Base-by-base conservation (phyloP, 805 yeast genomes). In the Nakazawaea molendinolei region DNA sequence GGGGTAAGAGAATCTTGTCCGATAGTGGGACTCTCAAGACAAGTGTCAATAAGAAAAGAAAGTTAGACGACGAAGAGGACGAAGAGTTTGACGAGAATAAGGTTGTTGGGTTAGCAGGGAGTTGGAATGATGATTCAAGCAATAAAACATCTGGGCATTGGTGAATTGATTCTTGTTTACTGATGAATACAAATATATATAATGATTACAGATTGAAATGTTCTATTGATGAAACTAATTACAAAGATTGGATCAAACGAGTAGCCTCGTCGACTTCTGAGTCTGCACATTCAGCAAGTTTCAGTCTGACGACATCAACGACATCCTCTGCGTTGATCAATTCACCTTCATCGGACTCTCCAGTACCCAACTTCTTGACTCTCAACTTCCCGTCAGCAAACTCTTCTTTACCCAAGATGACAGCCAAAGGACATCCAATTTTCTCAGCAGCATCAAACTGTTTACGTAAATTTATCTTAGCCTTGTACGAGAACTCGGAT, bases 381-480 rank as follows among this genome's bases (percentile, higher is more conserved):
- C 95, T 79, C 41, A 89, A 68, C 43, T 80, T 71, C 15, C 95
- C 95, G 45, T 74, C 76, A 14, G 77, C 74, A 51, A 63, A 87
- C 62, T 92, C 98, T 58, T 92, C 97, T 58, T 90, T 94, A 50
- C 98, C 98, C 39, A 92, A 67, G 47, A 92, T 92, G 29, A 92
- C 95, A 9, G 92, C 95, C 30, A 87, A 50, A 41, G 87, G 80
- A 50, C 95, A 86, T 17, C 96, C 97, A 2, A 86, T 67, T 61
- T 86, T 89, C 51, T 92, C 98, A 28, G 98, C 97, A 34, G 96
- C 95, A 50, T 90, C 97, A 46, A 92, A 92, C 64, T 92, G 98
- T 60, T 90, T 92, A 58, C 95, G 81, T 40, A 87, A 83, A 59
- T 92, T 92, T 38, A 94, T 95, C 67, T 92, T 92, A 38, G 86